Evolutionary conservation across 2,329 filamentous ascomycete genomes (phyloP), one percentile per base, ranked within the genome.

Genomic region (Setomelanomma holmii): DNA sequence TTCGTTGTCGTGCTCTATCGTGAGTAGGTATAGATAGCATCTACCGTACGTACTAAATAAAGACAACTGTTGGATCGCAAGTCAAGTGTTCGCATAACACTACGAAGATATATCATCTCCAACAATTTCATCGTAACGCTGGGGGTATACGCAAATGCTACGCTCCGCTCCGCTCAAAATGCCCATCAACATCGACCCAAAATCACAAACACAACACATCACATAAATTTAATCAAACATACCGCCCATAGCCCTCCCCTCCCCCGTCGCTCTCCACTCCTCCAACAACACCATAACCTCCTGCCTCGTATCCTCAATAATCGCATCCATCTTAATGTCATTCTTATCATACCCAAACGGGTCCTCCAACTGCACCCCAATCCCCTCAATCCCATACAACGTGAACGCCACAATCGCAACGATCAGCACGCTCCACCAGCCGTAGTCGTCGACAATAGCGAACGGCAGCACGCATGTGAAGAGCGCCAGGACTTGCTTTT

Each of bases 301-400:
- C 34, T 77, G 77, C 53, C 83, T 75, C 38, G 84, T 76, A 65
- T 88, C 86, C 58, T 86, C 84, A 2, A 84, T 82, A 43, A 88
- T 83, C 3, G 83, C 84, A 67, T 88, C 85, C 80, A 88, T 86
- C 65, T 87, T 87, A 71, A 88, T 88, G 65, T 88, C 85, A 50
- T 86, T 87, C 63, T 82, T 80, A 58, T 86, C 85, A 49, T 85
- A 85, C 1, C 86, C 86, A 66, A 88, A 88, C 1, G 86, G 86
- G 65, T 88, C 86, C 65, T 88, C 86, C 1, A 88, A 75, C 68
- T 87, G 85, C 3, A 79, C 80, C 10, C 84, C 85, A 48, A 87
- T 88, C 1, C 84, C 85, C 54, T 86, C 84, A 21, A 86, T 86
- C 0, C 84, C 84, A 54, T 88, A 88, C 1, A 88, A 74, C 0